Conservation (phyloP, 2,329 filamentous ascomycete genomes). For the Penicillium sp. region DNA sequence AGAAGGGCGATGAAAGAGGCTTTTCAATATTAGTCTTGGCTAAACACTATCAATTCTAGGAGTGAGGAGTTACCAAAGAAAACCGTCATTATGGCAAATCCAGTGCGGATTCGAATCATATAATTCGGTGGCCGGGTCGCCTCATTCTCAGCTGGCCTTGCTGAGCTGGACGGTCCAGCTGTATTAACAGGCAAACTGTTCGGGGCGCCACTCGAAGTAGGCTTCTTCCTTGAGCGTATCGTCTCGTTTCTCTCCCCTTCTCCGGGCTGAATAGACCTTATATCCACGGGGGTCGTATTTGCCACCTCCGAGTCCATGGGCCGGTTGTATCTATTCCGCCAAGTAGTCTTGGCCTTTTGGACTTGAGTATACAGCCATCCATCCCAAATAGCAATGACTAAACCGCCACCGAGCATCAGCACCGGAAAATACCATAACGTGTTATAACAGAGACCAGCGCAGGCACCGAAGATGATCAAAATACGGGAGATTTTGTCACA, state of each 20-base stretch:
- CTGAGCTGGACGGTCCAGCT: slow-evolving; percentile 1
- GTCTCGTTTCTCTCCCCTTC: slow-evolving; percentile 11
- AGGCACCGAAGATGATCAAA: slow-evolving; percentile 66
- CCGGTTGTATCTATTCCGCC: slow-evolving; percentile 21
- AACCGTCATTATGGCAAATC: slow-evolving; percentile 39
- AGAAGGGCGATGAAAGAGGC: slow-evolving; percentile 62
- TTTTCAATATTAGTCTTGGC: slow-evolving; percentile 25
- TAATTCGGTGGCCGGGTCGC: slow-evolving; percentile 27
- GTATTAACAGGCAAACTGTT: neutral
- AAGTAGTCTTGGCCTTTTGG: slow-evolving; percentile 32
- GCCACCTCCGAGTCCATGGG: slow-evolving; percentile 19
- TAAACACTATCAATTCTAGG: neutral
- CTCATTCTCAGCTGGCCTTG: slow-evolving; percentile 2
- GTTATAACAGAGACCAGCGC: slow-evolving; percentile 71
- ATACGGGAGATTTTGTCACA: slow-evolving; percentile 66
- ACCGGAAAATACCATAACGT: slow-evolving; percentile 76
- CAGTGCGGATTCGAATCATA: slow-evolving; percentile 42
- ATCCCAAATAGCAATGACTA: slow-evolving; percentile 61
- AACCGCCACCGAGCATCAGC: slow-evolving; percentile 62
- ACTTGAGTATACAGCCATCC: slow-evolving; percentile 54
- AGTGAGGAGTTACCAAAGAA: slow-evolving; percentile 53
- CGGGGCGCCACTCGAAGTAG: neutral
- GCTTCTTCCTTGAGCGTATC: slow-evolving; percentile 17
- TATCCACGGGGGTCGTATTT: slow-evolving; percentile 1
- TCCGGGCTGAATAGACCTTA: slow-evolving; percentile 14